Evolutionary conservation across 352 stramenopile genomes (phyloP).

Genomic region (Elongisporangium anandrum): DNA sequence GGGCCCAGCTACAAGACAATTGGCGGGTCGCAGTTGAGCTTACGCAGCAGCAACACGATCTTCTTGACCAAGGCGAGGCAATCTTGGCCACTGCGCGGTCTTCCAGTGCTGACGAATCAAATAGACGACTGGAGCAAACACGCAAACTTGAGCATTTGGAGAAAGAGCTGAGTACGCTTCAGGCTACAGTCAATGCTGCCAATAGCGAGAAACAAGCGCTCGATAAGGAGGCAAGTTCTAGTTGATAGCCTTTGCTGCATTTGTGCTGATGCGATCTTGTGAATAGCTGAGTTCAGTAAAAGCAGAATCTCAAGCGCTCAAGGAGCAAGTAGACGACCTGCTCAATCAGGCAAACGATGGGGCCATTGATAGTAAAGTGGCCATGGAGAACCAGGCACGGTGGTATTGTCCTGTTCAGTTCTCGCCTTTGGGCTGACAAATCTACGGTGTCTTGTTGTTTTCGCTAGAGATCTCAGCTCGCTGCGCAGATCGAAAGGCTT

Average conservation of each 20-base stretch:
- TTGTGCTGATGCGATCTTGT: not conserved
- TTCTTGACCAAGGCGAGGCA: not conserved
- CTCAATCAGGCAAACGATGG: not conserved
- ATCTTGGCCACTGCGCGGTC: not conserved
- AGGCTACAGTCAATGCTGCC: slow-evolving; percentile 1
- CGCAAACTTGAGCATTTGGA: slow-evolving; percentile 8
- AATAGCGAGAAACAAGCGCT: slow-evolving; percentile 6
- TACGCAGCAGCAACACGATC: slow-evolving; percentile 5
- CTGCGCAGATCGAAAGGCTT: not conserved
- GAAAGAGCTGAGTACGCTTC: slow-evolving; percentile 9
- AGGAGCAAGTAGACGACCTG: not conserved
- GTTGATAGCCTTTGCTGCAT: not conserved
- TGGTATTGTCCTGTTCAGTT: not conserved
- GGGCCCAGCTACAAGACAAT: slow-evolving; percentile 11
- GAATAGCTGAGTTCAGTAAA: not conserved
- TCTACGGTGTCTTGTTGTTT: not conserved
- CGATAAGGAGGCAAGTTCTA: slow-evolving; percentile 1
- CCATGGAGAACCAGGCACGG: not conserved
- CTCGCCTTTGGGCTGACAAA: not conserved
- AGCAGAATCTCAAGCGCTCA: not conserved
- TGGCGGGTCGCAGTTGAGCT: slow-evolving; percentile 11
- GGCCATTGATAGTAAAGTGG: not conserved
- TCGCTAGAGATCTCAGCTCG: not conserved
- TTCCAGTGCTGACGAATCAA: not conserved
- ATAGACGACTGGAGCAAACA: slow-evolving; percentile 5